Evolutionary conservation across 495 filamentous ascomycete species (phyloP).

Genomic region (Tuber brumale): DNA sequence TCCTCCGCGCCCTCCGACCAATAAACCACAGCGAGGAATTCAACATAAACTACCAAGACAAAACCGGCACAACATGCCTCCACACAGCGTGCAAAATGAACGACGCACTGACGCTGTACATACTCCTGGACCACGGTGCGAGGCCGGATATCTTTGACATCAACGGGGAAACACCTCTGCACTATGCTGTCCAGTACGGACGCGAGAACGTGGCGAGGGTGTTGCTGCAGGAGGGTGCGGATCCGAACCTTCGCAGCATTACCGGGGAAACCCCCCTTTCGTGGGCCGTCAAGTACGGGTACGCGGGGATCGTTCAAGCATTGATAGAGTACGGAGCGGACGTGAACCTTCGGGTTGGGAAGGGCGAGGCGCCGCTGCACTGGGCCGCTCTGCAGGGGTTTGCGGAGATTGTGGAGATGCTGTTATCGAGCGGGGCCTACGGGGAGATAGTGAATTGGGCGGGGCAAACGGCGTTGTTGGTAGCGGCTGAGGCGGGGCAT

Average conservation of each 20-base stretch:
- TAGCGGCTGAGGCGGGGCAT: constrained; percentile 23
- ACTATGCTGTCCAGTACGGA: constrained; percentile 15
- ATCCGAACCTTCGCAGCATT: background rate
- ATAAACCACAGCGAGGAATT: background rate
- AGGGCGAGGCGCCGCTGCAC: constrained; percentile 34
- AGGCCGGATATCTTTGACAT: background rate
- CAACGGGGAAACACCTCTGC: constrained; percentile 3
- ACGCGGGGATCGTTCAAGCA: background rate
- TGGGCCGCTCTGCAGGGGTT: constrained; percentile 33
- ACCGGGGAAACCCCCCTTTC: background rate
- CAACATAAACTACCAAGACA: constrained; percentile 1
- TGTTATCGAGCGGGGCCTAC: constrained; percentile 29
- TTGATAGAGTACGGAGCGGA: constrained; percentile 30
- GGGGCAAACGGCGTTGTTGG: constrained; percentile 20
- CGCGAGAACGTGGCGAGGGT: background rate
- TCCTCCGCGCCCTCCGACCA: background rate
- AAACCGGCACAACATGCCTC: background rate
- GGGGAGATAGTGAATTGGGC: constrained; percentile 21
- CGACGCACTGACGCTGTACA: background rate
- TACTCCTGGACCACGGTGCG: constrained; percentile 7
- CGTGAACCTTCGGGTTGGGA: constrained; percentile 13
- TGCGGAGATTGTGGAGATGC: constrained; percentile 22
- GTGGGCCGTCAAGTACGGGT: constrained; percentile 1
- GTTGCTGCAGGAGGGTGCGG: background rate
- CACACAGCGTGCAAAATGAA: background rate